phyloP scores from a whole-genome alignment of 2,329 filamentous ascomycete species.

The Leptographium wingfieldii region DNA sequence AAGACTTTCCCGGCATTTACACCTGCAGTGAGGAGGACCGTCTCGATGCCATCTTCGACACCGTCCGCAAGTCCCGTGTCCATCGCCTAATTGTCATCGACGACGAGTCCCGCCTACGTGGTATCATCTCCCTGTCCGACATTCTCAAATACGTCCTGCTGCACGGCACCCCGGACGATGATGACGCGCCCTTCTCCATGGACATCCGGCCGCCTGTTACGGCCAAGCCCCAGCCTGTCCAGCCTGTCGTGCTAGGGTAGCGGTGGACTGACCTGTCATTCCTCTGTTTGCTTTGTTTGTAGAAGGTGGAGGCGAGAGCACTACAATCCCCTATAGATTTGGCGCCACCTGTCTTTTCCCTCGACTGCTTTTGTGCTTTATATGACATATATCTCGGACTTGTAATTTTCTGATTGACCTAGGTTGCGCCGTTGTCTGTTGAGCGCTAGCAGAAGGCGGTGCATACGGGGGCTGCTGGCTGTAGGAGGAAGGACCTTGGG shows the following conservation, averaged over 20 bases:
- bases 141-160: slow-evolving; percentile 91
- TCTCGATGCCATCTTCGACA: slow-evolving; percentile 92
- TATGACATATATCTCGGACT: background rate
- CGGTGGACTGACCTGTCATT: background rate
- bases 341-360: background rate
- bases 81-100: slow-evolving; percentile 90
- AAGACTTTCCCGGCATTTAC: slow-evolving; percentile 93
- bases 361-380: background rate
- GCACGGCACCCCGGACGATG: slow-evolving; percentile 51
- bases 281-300: background rate
- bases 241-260: background rate
- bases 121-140: slow-evolving; percentile 86
- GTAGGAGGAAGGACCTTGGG: slow-evolving; percentile 12
- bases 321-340: background rate
- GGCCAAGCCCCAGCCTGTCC: background rate
- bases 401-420: background rate
- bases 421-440: background rate
- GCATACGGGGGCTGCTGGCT: slow-evolving; percentile 9
- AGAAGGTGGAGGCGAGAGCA: background rate
- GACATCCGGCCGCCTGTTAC: background rate
- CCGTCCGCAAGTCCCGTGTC: slow-evolving; percentile 85
- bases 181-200: background rate
- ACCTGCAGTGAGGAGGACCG: slow-evolving; percentile 87
- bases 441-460: slow-evolving; percentile 16
- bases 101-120: slow-evolving; percentile 72